Conservation (phyloP, 495 filamentous ascomycete genomes). For the Venustampulla echinocandica region DNA sequence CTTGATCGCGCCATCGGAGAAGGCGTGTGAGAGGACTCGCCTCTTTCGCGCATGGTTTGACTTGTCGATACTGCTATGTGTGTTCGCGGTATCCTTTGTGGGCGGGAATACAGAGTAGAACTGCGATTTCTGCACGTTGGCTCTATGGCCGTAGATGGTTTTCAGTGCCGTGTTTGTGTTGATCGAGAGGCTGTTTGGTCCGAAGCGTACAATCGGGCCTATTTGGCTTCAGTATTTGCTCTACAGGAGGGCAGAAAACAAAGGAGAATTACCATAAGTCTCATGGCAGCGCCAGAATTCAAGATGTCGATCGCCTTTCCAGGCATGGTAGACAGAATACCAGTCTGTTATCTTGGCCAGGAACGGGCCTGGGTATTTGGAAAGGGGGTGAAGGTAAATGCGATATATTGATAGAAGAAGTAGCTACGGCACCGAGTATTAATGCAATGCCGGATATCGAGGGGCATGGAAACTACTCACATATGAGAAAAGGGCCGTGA, state of each 20-base stretch:
- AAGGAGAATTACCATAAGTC: conserved; percentile 39
- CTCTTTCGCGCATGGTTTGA: conserved; percentile 53
- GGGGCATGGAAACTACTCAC: too few species aligned
- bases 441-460: too few species aligned
- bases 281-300: conserved; percentile 48
- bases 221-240: conserved; percentile 4
- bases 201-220: conserved; percentile 48
- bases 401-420: conserved; percentile 34
- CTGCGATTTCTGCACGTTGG: conserved; percentile 54
- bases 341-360: conserved; percentile 48
- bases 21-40: conserved; percentile 53
- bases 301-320: conserved; percentile 50
- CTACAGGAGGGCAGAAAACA: not conserved
- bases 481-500: too few species aligned
- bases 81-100: conserved; percentile 44
- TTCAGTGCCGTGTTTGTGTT: conserved; percentile 49
- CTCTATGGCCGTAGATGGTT: conserved; percentile 50
- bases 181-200: conserved; percentile 52
- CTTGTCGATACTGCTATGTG: conserved; percentile 52
- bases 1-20: conserved; percentile 49
- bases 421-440: too few species aligned
- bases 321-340: conserved; percentile 49
- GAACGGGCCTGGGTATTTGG: conserved; percentile 58
- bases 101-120: conserved; percentile 58
- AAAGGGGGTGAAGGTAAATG: conserved; percentile 53